Evolutionary conservation across 2,329 filamentous ascomycete species (phyloP), one percentile per base, ranked within the genome.

Genomic region (Fusarium neocosmosporiellum): DNA sequence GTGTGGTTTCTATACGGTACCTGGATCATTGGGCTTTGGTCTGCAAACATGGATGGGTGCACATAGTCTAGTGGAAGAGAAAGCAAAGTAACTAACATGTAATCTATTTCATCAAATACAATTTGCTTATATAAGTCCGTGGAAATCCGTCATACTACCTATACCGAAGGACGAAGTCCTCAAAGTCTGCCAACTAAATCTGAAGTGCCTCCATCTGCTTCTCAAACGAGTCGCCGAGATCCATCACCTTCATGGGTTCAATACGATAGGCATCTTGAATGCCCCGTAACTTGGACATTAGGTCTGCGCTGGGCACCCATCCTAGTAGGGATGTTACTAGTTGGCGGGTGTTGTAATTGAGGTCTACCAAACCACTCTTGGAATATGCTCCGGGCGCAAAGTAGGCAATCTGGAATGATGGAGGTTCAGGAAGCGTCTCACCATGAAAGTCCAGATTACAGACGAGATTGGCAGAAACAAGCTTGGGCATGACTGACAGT

Each of bases 401-500:
- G 46, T 55, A 67, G 1, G 43, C 20, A n/a, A 67, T 57, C 8
- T 41, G 43, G 20, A 67, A 57, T 33, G 43, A 65, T 4, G 20
- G 13, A 3, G 41, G 53, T 10, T 54, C 37, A 5, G 29, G 8
- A 16, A 57, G 24, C 11, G 34, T 54, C 50, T 54, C 50, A 18
- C 14, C 39, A 3, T 59, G 22, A 33, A 46, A n/a, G 37, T 55
- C 37, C 18, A 64, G 60, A 7, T 65, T 22, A 14, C 54, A 67
- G 13, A 43, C 34, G 20, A 67, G 24, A 6, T 29, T 24, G 3
- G 61, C 48, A 3, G 55, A 33, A n/a, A 18, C 33, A 29, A 67
- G 54, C 37, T 57, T 65, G 1, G 65, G 65, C 65, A 67, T 67
- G 7, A n/a, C 36, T 2, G 65, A 64, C 1, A 67, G 36, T 5